phyloP scores from a whole-genome alignment of 2,329 filamentous ascomycete genomes.

The Fusarium heterosporum region DNA sequence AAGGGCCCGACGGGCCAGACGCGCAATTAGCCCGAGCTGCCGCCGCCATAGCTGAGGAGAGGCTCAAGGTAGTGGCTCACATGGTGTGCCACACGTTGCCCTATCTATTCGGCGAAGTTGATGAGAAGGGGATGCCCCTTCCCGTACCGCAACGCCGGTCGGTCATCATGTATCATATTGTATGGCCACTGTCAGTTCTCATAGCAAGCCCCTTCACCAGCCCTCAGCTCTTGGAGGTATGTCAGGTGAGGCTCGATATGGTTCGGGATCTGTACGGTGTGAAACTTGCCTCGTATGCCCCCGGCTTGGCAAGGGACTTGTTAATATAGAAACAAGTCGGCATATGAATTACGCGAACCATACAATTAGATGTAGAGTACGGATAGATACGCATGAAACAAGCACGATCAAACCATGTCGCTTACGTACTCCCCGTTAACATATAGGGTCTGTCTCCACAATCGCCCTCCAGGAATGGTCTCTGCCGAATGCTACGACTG shows the following conservation, averaged over 20 bases:
- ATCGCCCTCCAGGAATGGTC: not conserved
- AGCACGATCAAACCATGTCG: not conserved
- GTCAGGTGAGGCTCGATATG: constrained; percentile 10
- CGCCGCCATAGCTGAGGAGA: constrained; percentile 5
- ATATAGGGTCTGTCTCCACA: too few species aligned
- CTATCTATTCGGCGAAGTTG: constrained; percentile 28
- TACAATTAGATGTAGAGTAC: not conserved
- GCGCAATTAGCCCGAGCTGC: constrained; percentile 12
- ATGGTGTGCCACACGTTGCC: constrained; percentile 18
- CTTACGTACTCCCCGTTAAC: too few species aligned
- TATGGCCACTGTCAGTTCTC: constrained; percentile 29
- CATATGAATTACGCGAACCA: not conserved
- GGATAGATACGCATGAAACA: not conserved
- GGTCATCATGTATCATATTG: constrained; percentile 30
- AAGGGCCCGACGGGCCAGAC: constrained; percentile 2
- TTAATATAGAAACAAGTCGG: not conserved
- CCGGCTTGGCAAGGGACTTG: constrained; percentile 14
- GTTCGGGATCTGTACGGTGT: constrained; percentile 30
- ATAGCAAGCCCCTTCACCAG: constrained; percentile 14
- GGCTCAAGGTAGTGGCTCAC: constrained; percentile 6
- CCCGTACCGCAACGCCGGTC: constrained; percentile 17
- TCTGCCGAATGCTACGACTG: not conserved
- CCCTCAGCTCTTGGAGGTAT: constrained; percentile 6
- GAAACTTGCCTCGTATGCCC: constrained; percentile 24
- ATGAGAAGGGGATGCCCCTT: constrained; percentile 19